These are phyloP conservation scores for Taphrina pruni DNA, from an alignment of 1,139 yeast species.

Conservation along the genomic window DNA sequence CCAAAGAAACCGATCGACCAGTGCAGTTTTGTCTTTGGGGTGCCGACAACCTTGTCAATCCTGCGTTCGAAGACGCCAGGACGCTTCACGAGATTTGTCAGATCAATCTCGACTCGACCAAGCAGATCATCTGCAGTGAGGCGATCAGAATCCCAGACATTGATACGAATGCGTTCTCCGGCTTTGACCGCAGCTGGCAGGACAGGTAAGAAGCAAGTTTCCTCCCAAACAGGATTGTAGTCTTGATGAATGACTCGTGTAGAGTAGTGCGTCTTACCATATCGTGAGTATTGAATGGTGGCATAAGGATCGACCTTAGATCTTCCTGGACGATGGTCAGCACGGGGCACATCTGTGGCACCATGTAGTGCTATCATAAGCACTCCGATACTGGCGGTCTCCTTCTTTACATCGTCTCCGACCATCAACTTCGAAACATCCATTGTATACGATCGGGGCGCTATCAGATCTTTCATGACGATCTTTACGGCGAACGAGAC, in stretches of 20 bases:
- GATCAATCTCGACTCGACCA: slow-evolving; percentile 41
- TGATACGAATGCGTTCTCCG: slow-evolving; percentile 40
- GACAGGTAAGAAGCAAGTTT: slow-evolving; percentile 36
- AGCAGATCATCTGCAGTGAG: slow-evolving; percentile 42
- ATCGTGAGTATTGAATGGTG: slow-evolving; percentile 39
- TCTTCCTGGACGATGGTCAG: slow-evolving; percentile 38
- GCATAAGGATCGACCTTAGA: slow-evolving; percentile 42
- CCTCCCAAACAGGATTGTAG: slow-evolving; percentile 42
- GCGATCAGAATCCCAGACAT: slow-evolving; percentile 43
- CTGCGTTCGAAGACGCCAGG: slow-evolving; percentile 38
- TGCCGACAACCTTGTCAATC: slow-evolving; percentile 38
- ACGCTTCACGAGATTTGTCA: slow-evolving; percentile 27
- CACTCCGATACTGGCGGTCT: slow-evolving; percentile 41
- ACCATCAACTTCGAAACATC: slow-evolving; percentile 41
- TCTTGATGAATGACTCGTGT: slow-evolving; percentile 42
- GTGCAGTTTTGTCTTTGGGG: slow-evolving; percentile 25
- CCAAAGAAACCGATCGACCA: slow-evolving; percentile 41
- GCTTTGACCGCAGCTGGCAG: slow-evolving; percentile 42
- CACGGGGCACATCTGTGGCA: slow-evolving; percentile 37
- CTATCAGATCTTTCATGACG: slow-evolving; percentile 39
- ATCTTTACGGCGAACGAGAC: slow-evolving; percentile 40
- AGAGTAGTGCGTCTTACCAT: slow-evolving; percentile 41
- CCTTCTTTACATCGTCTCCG: slow-evolving; percentile 44
- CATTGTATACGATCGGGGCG: slow-evolving; percentile 39
- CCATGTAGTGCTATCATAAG: slow-evolving; percentile 38